Percentiles rank a stretch among this genome's conserved stretches.
Conservation (phyloP, 148 eudicot genomes). For the Euryodendron excelsum region DNA sequence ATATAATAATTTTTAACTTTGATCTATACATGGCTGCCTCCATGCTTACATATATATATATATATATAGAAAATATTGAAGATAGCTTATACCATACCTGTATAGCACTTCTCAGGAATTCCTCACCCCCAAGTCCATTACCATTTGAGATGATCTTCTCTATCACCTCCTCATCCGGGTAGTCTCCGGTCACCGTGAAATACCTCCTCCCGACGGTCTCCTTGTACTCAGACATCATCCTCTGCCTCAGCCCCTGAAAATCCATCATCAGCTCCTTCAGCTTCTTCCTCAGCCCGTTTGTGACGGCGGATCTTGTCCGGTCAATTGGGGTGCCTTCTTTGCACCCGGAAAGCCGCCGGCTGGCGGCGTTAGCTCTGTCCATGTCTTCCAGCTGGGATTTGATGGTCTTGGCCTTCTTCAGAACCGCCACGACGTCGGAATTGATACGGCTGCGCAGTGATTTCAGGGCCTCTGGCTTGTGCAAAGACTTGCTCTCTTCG, state of each 20-base stretch:
- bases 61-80: too few species aligned
- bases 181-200: constrained; percentile 86
- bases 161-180: constrained; percentile 69
- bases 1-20: too few species aligned
- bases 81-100: constrained; percentile 35
- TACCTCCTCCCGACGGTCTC: constrained; percentile 76
- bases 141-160: constrained; percentile 70
- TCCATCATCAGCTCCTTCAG: constrained; percentile 95
- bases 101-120: constrained; percentile 65
- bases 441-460: constrained; percentile 50
- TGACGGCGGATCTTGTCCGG: constrained; percentile 69
- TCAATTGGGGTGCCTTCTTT: constrained; percentile 71
- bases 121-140: constrained; percentile 59
- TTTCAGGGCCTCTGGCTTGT: constrained; percentile 73
- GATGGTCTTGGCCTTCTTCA: constrained; percentile 61
- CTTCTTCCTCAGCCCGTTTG: constrained; percentile 88
- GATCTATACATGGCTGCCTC: not conserved
- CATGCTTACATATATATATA: not conserved
- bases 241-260: constrained; percentile 73
- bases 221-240: constrained; percentile 83
- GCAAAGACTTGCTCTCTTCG: constrained; percentile 65
- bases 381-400: constrained; percentile 59
- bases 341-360: constrained; percentile 56
- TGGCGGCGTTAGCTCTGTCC: constrained; percentile 64
- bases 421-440: constrained; percentile 60